Evolutionary conservation across 257 asterid genomes (phyloP).

Genomic region (Verbena officinalis): DNA sequence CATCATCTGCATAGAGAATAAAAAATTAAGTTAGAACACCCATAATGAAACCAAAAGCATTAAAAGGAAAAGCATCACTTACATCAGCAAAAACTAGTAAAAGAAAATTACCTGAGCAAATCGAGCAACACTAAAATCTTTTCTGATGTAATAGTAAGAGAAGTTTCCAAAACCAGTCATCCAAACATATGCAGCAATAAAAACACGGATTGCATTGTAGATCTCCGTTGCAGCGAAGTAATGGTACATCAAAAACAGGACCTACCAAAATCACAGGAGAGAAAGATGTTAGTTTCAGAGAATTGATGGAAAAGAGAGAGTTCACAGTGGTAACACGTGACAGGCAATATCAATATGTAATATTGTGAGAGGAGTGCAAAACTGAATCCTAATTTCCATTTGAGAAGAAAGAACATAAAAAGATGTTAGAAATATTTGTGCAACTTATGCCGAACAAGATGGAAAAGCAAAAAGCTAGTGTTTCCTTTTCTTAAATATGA

Average conservation of each 20-base stretch:
- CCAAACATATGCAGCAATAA: constrained; percentile 90
- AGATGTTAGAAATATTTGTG: constrained; percentile 6
- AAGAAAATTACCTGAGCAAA: constrained; percentile 68
- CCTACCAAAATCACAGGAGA: constrained; percentile 42
- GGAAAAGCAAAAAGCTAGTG: neutral
- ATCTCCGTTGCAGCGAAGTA: constrained; percentile 86
- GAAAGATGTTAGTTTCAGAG: constrained; percentile 29
- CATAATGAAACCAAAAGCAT: constrained; percentile 10
- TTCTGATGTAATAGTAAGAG: constrained; percentile 81
- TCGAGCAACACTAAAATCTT: constrained; percentile 78
- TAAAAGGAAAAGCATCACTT: constrained; percentile 26
- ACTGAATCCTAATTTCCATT: constrained; percentile 11
- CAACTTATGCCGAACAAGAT: constrained; percentile 17
- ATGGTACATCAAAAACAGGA: constrained; percentile 81
- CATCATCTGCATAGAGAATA: constrained; percentile 75
- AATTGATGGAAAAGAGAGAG: constrained; percentile 3
- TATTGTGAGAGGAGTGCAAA: constrained; percentile 3
- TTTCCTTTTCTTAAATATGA: constrained; percentile 7
- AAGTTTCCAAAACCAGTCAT: constrained; percentile 93
- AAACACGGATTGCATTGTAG: constrained; percentile 80
- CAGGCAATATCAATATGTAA: constrained; percentile 9
- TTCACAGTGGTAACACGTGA: too few relatives aligned
- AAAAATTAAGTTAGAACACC: constrained; percentile 24
- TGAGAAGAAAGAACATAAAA: constrained; percentile 7
- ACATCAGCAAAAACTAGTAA: constrained; percentile 14